phyloP scores from a whole-genome alignment of 257 asterid genomes.

The Leptodermis oblonga region DNA sequence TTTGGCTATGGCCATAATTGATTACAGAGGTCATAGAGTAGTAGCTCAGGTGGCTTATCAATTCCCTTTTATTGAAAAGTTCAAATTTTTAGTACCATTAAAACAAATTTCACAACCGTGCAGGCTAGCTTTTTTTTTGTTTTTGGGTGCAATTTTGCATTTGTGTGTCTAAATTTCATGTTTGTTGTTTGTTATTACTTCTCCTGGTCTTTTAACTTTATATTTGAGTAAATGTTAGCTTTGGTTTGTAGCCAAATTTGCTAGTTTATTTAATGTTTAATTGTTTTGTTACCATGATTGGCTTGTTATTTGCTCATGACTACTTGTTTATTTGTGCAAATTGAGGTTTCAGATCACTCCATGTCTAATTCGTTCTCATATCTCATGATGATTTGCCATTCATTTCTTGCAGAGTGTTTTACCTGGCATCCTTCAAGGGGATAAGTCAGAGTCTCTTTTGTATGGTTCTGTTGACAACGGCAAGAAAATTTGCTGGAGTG shows the following conservation, averaged over 20 bases:
- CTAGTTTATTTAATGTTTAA: not conserved
- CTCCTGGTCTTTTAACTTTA: not conserved
- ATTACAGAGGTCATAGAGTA: conserved; percentile 95
- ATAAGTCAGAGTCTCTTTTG: conserved; percentile 85
- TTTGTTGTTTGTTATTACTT: not conserved
- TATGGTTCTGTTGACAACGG: conserved; percentile 98
- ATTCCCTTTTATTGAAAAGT: not conserved
- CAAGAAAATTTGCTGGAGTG: conserved; percentile 89
- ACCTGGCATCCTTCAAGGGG: conserved; percentile 98
- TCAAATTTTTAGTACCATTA: not conserved
- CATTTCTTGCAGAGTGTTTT: conserved; percentile 68
- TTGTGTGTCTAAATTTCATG: not conserved
- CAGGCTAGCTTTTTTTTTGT: not conserved
- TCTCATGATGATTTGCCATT: not conserved
- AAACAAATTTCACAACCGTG: not conserved
- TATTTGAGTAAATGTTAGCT: not conserved
- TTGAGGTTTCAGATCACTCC: not conserved
- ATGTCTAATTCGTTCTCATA: not conserved
- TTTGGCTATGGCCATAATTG: conserved; percentile 96
- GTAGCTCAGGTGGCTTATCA: conserved; percentile 74
- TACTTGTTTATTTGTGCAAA: not conserved
- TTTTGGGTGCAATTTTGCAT: not conserved
- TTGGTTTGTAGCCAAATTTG: not conserved
- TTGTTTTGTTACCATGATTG: not conserved
- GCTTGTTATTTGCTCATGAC: not conserved